Base-by-base conservation (phyloP, 1,284 basidiomycete species). In the Phlebopus sp. region DNA sequence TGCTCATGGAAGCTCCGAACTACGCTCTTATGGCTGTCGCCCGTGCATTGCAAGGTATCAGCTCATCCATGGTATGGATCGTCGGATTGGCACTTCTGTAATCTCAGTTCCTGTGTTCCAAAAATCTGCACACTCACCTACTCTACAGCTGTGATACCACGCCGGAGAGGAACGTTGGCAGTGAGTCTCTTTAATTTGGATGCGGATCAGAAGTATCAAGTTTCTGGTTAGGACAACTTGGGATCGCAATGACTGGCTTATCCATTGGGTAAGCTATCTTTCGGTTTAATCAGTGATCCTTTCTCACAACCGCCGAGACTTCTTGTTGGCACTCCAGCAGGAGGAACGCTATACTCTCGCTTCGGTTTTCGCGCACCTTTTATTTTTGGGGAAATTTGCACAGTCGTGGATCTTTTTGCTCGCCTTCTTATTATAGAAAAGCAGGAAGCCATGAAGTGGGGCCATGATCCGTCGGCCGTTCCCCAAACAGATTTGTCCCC, bases 291-390 rank as follows among this genome's bases (percentile, higher is more conserved):
- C 15, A 21, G 25, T 42, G 30, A 15, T 30, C 25, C 18, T 29
- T 6, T 11, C 47, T 58, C 32, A 67, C 53, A 34, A 2, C 14
- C 17, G 15, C 18, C 25, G 42, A 50, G 77, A 6, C 62, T 71
- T n/a, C 68, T 86, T 25, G 67, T 81, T 27, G 82, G 81, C 2
- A 85, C 86, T 2, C 84, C 88, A 0, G 76, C 84, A 2, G 85
- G 86, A 14, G 89, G 89, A 10, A 72, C 74, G 2, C 66, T 92
- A 5, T 90, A 84, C 63, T 59, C 69, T 19, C 71, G 69, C 3
- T 83, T 89, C 58, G 90, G 86, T 3, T 89, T 82, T 67, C 76
- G 82, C 32, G 84, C 78, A 2, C 88, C 90, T 1, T 87, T 89
- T 61, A 75, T 92, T 42, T 87, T 88, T 55, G 77, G 79, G 4